Evolutionary conservation across 2,329 filamentous ascomycete species (phyloP), one percentile per base, ranked within the genome.

Genomic region (Sclerotinia sclerotiorum): DNA sequence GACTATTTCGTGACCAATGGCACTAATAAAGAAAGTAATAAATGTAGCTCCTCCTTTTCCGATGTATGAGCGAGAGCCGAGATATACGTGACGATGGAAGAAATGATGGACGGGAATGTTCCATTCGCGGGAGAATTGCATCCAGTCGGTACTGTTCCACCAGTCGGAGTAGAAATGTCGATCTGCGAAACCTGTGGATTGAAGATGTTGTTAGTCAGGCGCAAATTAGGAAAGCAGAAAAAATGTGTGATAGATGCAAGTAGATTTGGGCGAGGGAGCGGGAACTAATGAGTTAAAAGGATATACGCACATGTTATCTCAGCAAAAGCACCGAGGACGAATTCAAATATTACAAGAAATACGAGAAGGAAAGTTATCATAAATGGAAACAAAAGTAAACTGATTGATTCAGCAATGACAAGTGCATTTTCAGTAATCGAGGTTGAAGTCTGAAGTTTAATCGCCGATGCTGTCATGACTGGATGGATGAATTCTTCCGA

Each of bases 291-390:
- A 32, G 29, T n/a, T 21, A 10, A 42, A 35, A 10, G 17, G 39
- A 29, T 42, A 24, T 67, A 71, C 72, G 65, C 72, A 76, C 89
- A 86, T 24, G 94, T 97, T 73, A 98, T 91, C 79, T 99, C 95
- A 19, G 94, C 95, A 76, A 96, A 97, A 60, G 94, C 94, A 69
- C 94, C 95, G 46, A 98, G 87, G 15, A 97, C 86, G 79, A 98
- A 99, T 79, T 99, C 95, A 79, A 98, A 99, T 75, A 98, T 98
- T 79, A 97, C 93, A 69, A 99, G 88, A 82, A 99, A 99, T 67
- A 98, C 94, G 60, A 98, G 88, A 5, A 98, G 83, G 78, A 98
- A 96, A 5, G 90, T 97, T 70, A 98, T 85, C 92, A 97, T 97
- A 79, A 98, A 99, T 3, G 95, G 95, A 80, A 97, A 98, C 29